Evolutionary conservation across 352 stramenopile genomes (phyloP), one percentile per base, ranked within the genome.

Genomic region (Lagenidium giganteum): DNA sequence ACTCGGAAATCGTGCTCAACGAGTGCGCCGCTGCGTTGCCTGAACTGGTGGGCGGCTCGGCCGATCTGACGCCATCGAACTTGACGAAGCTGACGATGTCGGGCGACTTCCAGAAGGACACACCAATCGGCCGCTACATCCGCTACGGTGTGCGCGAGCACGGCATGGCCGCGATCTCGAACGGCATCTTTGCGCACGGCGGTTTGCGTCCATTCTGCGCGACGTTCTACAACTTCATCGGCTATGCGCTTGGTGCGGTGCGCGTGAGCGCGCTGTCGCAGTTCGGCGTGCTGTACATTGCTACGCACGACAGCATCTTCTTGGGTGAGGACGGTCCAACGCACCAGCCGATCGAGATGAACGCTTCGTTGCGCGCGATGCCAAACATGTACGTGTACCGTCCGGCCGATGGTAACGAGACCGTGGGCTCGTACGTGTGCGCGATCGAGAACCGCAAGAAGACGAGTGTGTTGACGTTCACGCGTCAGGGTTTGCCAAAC

Each of bases 151-250:
- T 99, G 40, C 84, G 96, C 48, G 97, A 99, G 72, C 97, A 99
- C 69, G 96, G 69, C 36, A 99, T 99, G 97, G 89, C 90, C 28
- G 93, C 96, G 16, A 97, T 99, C 52, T 96, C 71, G 50, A 99
- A 99, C 68, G 97, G 97, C 60, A 79, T 99, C 42, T 98, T 97
- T 69, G 94, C 96, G 8, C 97, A 99, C 70, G 96, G 96, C 44
- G 94, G 88, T 35, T 71, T 98, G 35, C 88, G 88, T 74, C 96
- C 97, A 32, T 99, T 98, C 77, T 98, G 95, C 71, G 96, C 96
- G 34, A 99, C 97, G 28, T 99, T 99, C 75, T 95, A 99, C 64
- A 98, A 98, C 76, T 99, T 99, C 77, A 96, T 97, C 55, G 96
- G 96, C 43, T 99, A 99, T 64, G 95, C 90, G 16, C 59, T 98